Conservation (phyloP, 768 basidiomycete species). For the Lactarius quietus region DNA sequence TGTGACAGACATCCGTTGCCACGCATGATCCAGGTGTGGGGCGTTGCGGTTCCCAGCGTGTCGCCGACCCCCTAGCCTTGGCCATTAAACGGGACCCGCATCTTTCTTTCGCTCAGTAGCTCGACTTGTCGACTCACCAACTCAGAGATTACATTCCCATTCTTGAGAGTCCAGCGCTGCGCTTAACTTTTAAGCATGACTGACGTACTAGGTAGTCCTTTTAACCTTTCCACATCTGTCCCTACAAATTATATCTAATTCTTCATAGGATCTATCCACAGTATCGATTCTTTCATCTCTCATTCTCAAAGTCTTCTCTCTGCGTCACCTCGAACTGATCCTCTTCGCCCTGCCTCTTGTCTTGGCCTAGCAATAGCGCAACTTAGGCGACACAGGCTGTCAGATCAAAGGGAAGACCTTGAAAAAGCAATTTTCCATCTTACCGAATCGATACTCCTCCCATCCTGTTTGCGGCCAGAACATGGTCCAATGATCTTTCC, state of each 20-base stretch:
- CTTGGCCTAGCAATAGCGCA: not conserved
- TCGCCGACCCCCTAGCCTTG: not conserved
- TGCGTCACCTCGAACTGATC: not conserved
- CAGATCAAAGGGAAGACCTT: not conserved
- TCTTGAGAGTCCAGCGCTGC: not conserved
- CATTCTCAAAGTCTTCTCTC: not conserved
- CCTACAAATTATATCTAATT: not conserved
- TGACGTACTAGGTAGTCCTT: not conserved
- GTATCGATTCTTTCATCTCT: not conserved
- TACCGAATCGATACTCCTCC: not conserved
- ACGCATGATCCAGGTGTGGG: not conserved
- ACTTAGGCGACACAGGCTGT: not conserved
- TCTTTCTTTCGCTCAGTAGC: not conserved
- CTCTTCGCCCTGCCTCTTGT: not conserved
- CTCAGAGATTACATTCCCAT: not conserved
- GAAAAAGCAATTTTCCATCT: not conserved
- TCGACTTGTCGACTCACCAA: not conserved
- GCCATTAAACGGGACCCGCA: not conserved
- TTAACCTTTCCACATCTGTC: not conserved
- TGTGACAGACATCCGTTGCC: too few relatives aligned
- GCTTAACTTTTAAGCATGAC: not conserved
- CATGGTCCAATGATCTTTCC: not conserved
- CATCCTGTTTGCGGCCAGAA: not conserved
- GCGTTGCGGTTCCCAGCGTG: not conserved
- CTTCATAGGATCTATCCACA: not conserved